Evolutionary conservation across 257 asterid genomes (phyloP), one percentile per base, ranked within the genome.

Genomic region (Cordia subcordata): DNA sequence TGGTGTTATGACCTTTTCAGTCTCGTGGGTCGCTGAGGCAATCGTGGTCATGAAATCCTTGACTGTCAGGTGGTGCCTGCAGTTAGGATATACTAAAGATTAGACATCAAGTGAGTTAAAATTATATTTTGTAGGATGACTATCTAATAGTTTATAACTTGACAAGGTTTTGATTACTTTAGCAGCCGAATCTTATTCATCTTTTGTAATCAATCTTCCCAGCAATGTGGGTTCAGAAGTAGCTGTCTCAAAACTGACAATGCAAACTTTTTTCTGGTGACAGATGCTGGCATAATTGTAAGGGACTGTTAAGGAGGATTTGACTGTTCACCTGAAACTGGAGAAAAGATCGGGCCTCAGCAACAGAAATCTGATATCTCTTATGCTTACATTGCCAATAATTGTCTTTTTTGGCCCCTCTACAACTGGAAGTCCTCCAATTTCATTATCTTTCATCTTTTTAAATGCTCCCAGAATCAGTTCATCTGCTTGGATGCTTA

Each of bases 311-410:
- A 54, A 40, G 3, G 23, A 45, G 15, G 47, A 15, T 21, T 37
- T 22, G 46, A 61, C 10, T 21, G 27, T 57, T 44, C 73, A 88
- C 88, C 88, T 82, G 84, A 84, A 88, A 68, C 46, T 81, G 21
- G 75, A 57, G 77, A 92, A 92, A 35, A 88, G 87, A 10, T 86
- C 89, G 0, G 94, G 95, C 54, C 80, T 86, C 59, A 88, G 96
- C 75, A 92, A 58, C 71, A 92, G 73, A 82, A 84, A 86, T 64
- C 94, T 68, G 63, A 92, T 81, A 68, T 92, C 99, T 68, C 99
- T 73, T 60, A 86, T 86, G 85, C 99, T 92, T 32, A 92, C 67
- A 68, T 79, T 88, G 55, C 99, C 96, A 0, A 75, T n/a, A 11
- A 86, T 84, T 67, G 76, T 84, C 75, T 49, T 76, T 11, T 71